Base-by-base conservation (phyloP, 192 early-diverging fungal genomes). In the Mortierella alpina region DNA sequence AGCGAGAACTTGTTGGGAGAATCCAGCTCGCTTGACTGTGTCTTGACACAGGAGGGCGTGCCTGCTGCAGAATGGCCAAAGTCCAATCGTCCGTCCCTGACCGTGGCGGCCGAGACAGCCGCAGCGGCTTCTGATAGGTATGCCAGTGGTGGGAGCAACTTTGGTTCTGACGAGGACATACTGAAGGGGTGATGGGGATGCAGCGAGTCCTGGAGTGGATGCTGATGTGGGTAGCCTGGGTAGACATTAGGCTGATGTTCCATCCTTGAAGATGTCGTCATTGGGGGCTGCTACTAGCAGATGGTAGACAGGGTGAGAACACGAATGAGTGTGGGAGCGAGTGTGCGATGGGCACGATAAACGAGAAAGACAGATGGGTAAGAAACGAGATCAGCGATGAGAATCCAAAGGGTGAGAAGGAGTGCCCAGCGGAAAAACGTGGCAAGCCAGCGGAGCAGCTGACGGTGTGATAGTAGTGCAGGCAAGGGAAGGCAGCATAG, bases 201-300 rank as follows among this genome's bases (percentile, higher is more conserved):
- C 14, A 68, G 45, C 4, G 66, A 58, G 10, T 57, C 53, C 14
- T 68, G 66, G 3, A 46, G 42, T 11, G 53, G 42, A 17, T 58
- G 66, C 14, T 58, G 70, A 45, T 58, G 31, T 40, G 22, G n/a
- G 39, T 52, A 56, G 15, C 14, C 2, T 14, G 58, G 58, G 20
- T 18, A 55, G 12, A 68, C 58, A 55, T 54, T 47, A 7, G 56
- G 55, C n/a, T 68, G 66, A 45, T 56, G 66, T 44, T 58, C 70
- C 12, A 31, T 63, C 20, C 70, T 45, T 22, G 70, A 72, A 13
- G 62, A 72, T 48, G 61, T 72, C 20, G 70, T 72, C 59, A 72
- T 62, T 15, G 7, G 10, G 14, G 15, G 9, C 44, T 31, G 44
- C 12, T 18, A 15, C 1, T n/a, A 42, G 60, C 44, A 51, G 44